Percentiles rank a stretch among this genome's conserved stretches.
Conservation (phyloP, 371 early-diverging fungal species). For the Encephalitozoon romaleae region DNA sequence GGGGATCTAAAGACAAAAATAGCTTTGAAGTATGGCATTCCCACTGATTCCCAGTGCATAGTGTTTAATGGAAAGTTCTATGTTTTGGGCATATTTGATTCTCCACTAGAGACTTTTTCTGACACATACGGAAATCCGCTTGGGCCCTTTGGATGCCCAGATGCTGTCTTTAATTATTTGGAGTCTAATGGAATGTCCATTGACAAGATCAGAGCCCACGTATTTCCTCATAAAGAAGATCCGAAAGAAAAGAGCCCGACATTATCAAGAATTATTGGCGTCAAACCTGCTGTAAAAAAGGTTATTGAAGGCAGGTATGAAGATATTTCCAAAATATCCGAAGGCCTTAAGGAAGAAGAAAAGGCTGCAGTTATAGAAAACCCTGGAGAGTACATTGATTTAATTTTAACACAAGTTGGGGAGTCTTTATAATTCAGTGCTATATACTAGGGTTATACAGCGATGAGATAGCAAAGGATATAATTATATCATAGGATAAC, state of each 20-base stretch:
- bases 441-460: background rate
- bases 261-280: background rate
- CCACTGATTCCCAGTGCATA: background rate
- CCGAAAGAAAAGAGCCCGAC: background rate
- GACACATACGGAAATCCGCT: background rate
- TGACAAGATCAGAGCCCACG: background rate
- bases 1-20: background rate
- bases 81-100: background rate
- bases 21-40: background rate
- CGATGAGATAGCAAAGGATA: background rate
- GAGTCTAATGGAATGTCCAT: background rate
- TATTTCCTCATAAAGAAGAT: background rate
- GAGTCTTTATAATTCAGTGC: background rate
- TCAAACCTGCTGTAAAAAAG: background rate
- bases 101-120: background rate
- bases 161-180: background rate
- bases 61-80: background rate
- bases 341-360: background rate
- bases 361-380: background rate
- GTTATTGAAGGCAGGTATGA: background rate
- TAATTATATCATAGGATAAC: background rate
- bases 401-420: background rate
- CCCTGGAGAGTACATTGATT: background rate
- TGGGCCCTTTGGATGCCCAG: background rate
- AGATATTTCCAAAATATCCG: background rate